Base-by-base conservation (phyloP, 2,329 filamentous ascomycete genomes). In the Cucurbitaria berberidis region DNA sequence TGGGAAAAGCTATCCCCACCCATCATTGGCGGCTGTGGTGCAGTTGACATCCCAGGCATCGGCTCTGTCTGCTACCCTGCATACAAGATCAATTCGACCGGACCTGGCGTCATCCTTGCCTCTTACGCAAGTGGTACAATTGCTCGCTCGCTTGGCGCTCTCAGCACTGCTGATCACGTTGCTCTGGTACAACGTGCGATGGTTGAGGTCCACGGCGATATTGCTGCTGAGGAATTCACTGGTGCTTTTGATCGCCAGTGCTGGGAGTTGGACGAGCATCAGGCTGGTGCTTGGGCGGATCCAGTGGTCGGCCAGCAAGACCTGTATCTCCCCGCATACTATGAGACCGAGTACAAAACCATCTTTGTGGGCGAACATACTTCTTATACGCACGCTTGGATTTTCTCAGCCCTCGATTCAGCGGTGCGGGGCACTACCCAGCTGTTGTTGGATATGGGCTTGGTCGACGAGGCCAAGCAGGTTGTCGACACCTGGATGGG, bases 321-420 rank as follows among this genome's bases (percentile, higher is more conserved):
- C 60, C 66, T 90, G 21, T 91, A 88, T 61, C 76, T 91, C 8
- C 88, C 89, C 0, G 84, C 87, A n/a, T 91, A 89, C 66, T 89
- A 88, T 65, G 83, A 86, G 67, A 90, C 87, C 0, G 84, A 90
- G 70, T 81, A 81, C 57, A 84, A 86, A 42, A 86, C 87, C n/a
- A 84, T 90, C 29, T 89, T 89, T 53, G 77, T 88, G 13, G 75
- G 76, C 2, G 88, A 90, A 69, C 87, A 90, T 66, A 89, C 87
- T 0, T 84, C 82, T 6, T 89, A 87, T 66, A 91, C 88, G 0
- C 88, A 90, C 65, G 87, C 86, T 1, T 90, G 86, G 87, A 87
- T 89, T 44, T 82, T 83, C 27, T 84, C 82, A 2, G 87, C 88
- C 1, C 74, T 90, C 4, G 87, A 90, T 66, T 87, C 84, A 10